Conservation (phyloP, 176 grass and related monocot genomes). For the Carex littledalei region DNA sequence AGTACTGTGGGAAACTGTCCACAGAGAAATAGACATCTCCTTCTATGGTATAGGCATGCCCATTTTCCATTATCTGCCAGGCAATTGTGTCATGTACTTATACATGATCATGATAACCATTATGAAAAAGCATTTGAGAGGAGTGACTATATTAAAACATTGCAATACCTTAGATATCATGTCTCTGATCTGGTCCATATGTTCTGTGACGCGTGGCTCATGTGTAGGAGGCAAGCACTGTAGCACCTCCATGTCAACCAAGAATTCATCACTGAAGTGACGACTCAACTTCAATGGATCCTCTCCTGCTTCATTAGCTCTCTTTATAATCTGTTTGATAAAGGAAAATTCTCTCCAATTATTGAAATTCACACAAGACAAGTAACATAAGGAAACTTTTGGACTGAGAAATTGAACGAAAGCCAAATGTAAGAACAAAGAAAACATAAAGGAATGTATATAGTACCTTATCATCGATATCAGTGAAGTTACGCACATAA, state of each 20-base stretch:
- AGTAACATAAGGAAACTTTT: not conserved
- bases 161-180: constrained; percentile 69
- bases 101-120: not conserved
- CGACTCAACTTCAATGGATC: constrained; percentile 52
- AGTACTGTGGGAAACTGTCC: constrained; percentile 44
- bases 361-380: not conserved
- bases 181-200: constrained; percentile 75
- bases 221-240: constrained; percentile 67
- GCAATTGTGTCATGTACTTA: not conserved
- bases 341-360: constrained; percentile 8
- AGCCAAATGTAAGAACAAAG: not conserved
- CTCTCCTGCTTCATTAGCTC: constrained; percentile 73
- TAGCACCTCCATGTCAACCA: constrained; percentile 61
- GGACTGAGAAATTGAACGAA: not conserved
- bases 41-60: constrained; percentile 39
- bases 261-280: constrained; percentile 66
- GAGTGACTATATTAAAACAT: not conserved
- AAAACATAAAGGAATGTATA: not conserved
- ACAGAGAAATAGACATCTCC: constrained; percentile 51
- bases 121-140: not conserved
- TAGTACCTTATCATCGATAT: constrained; percentile 92
- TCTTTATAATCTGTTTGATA: constrained; percentile 71
- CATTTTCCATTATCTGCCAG: constrained; percentile 41
- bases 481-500: constrained; percentile 91
- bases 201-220: constrained; percentile 78